These are phyloP conservation scores for Phytopythium vexans DNA, from an alignment of 352 stramenopile genomes.

Conservation along the genomic window DNA sequence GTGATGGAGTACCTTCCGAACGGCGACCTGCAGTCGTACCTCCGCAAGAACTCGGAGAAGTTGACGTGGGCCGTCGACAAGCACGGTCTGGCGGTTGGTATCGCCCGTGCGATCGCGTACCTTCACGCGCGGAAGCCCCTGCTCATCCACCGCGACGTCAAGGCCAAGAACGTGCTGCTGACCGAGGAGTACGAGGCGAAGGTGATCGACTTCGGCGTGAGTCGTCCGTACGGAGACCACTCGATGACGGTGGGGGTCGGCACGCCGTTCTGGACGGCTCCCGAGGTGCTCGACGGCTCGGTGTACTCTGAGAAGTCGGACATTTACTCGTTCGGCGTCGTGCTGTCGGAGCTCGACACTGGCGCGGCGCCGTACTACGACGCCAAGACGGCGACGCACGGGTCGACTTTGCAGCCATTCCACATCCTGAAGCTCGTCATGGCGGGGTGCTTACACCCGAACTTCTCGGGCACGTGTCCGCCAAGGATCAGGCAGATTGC, in stretches of 20 bases:
- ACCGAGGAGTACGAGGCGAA: conserved; percentile 30
- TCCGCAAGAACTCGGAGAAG: conserved; percentile 18
- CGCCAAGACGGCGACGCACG: conserved; percentile 9
- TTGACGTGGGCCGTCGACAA: conserved; percentile 39
- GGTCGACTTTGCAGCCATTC: conserved; percentile 36
- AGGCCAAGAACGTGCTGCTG: conserved; percentile 77
- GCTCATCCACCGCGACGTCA: conserved; percentile 79
- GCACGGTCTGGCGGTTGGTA: conserved; percentile 30
- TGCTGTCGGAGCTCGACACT: conserved; percentile 49
- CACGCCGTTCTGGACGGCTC: conserved; percentile 61
- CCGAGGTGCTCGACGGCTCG: conserved; percentile 58
- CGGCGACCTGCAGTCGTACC: conserved; percentile 44
- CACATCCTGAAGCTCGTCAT: conserved; percentile 46
- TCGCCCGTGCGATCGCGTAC: conserved; percentile 32
- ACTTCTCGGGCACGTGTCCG: conserved; percentile 36
- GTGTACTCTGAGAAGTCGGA: conserved; percentile 60
- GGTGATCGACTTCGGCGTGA: conserved; percentile 46
- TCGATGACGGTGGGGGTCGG: conserved; percentile 40
- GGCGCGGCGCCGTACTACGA: conserved; percentile 27
- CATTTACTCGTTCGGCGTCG: conserved; percentile 75
- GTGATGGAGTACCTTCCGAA: conserved; percentile 48
- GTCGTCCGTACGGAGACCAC: conserved; percentile 9
- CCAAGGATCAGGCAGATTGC: conserved; percentile 29
- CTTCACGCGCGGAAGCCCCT: conserved; percentile 23
- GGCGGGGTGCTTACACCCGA: conserved; percentile 38